phyloP scores from a whole-genome alignment of 2,329 filamentous ascomycete species.

The Davidsoniella virescens region DNA sequence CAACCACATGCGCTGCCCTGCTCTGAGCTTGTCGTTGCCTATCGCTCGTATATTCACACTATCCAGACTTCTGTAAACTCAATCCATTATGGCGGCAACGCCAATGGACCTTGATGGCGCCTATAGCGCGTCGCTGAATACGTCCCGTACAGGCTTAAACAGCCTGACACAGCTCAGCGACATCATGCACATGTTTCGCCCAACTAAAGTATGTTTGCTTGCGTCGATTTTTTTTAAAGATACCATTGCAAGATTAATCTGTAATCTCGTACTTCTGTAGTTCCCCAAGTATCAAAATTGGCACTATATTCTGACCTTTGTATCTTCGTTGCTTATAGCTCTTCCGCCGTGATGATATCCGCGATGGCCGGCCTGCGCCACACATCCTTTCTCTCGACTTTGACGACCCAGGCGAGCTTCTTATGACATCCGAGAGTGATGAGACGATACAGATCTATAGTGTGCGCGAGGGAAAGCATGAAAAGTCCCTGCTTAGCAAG shows the following conservation, averaged over 20 bases:
- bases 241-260: background rate
- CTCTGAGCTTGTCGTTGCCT: background rate
- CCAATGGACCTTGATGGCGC: constrained; percentile 42
- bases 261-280: background rate
- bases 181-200: constrained; percentile 60
- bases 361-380: constrained; percentile 35
- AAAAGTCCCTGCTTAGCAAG: constrained; percentile 81
- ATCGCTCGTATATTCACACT: background rate
- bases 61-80: background rate
- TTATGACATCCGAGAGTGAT: constrained; percentile 83
- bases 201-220: constrained; percentile 48
- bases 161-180: constrained; percentile 56
- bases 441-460: constrained; percentile 94
- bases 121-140: constrained; percentile 29
- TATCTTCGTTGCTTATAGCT: constrained; percentile 24
- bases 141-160: constrained; percentile 30
- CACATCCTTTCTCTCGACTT: constrained; percentile 86
- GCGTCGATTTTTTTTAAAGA: background rate
- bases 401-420: constrained; percentile 82
- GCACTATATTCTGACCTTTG: background rate
- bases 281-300: background rate
- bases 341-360: constrained; percentile 41
- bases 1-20: too few species aligned
- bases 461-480: constrained; percentile 73
- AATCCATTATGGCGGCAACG: constrained; percentile 31